A percentile compares a stretch with the other conserved stretches of the same genome.
These are phyloP conservation scores for Umbelopsis sp. DNA, from an alignment of 371 early-diverging fungal species.

Conservation along the genomic window DNA sequence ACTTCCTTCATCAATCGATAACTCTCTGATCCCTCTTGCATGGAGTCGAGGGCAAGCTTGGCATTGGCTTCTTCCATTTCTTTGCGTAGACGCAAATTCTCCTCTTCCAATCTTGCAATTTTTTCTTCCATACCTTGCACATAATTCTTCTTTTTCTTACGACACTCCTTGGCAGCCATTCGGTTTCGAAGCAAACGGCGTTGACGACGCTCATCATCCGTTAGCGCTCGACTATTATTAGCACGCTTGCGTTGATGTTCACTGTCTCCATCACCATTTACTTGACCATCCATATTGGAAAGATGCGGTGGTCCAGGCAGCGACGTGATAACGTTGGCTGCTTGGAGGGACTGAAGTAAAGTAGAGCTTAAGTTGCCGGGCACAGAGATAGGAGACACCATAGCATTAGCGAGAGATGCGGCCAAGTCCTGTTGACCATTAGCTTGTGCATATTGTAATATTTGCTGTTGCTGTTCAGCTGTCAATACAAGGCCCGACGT, in stretches of 20 bases:
- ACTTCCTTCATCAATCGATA: constrained; percentile 66
- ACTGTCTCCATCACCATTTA: background rate
- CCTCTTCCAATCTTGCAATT: constrained; percentile 62
- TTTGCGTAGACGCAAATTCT: constrained; percentile 62
- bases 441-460: constrained; percentile 51
- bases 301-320: constrained; percentile 46
- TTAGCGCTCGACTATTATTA: constrained; percentile 42
- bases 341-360: constrained; percentile 40
- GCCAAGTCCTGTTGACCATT: constrained; percentile 47
- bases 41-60: constrained; percentile 62
- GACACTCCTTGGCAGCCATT: constrained; percentile 82
- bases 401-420: constrained; percentile 54
- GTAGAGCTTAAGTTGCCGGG: constrained; percentile 34
- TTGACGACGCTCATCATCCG: constrained; percentile 75
- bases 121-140: constrained; percentile 75
- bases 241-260: constrained; percentile 27
- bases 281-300: constrained; percentile 16
- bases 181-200: constrained; percentile 77
- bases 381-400: constrained; percentile 53
- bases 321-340: constrained; percentile 49
- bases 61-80: constrained; percentile 70
- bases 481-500: constrained; percentile 23
- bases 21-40: constrained; percentile 57
- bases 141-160: constrained; percentile 82
- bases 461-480: constrained; percentile 44